phyloP scores from a whole-genome alignment of 1,284 basidiomycete species.

The Kalmanozyma brasiliensis region DNA sequence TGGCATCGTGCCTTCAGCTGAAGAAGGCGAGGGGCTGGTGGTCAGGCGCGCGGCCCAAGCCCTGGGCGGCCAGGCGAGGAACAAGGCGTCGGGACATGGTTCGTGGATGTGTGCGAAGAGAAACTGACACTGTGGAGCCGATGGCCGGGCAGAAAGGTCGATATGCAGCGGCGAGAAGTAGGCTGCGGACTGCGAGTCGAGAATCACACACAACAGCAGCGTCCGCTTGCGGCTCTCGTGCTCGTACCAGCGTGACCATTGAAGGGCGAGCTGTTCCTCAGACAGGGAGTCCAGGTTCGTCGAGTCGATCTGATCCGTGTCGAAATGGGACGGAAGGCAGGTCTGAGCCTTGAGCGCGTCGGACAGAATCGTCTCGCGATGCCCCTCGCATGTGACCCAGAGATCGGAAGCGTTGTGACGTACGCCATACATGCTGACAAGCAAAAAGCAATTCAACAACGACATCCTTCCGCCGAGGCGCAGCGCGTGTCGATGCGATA shows the following conservation, averaged over 20 bases:
- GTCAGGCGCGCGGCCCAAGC: constrained; percentile 24
- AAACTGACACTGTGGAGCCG: constrained; percentile 37
- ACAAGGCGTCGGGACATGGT: constrained; percentile 36
- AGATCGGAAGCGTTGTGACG: constrained; percentile 30
- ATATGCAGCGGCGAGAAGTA: constrained; percentile 34
- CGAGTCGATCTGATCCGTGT: constrained; percentile 25
- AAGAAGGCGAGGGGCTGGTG: constrained; percentile 23
- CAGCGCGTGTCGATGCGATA: constrained; percentile 33
- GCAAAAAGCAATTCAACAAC: constrained; percentile 32
- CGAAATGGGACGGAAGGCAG: constrained; percentile 5
- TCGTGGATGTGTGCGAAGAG: constrained; percentile 36
- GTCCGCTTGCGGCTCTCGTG: constrained; percentile 40
- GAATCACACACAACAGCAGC: constrained; percentile 27
- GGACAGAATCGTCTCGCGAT: constrained; percentile 27
- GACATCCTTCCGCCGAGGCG: constrained; percentile 24
- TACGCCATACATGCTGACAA: constrained; percentile 22
- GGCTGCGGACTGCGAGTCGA: constrained; percentile 35
- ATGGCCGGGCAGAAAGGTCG: constrained; percentile 14
- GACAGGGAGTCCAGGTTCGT: constrained; percentile 2
- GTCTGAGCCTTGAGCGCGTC: constrained; percentile 29
- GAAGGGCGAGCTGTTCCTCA: constrained; percentile 18
- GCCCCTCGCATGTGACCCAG: constrained; percentile 24
- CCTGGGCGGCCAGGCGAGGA: constrained; percentile 35
- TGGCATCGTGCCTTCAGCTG: constrained; percentile 10
- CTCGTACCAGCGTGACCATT: constrained; percentile 34